Evolutionary conservation across 2,329 filamentous ascomycete species (phyloP), one percentile per base, ranked within the genome.

Genomic region (Knoxdaviesia capensis): DNA sequence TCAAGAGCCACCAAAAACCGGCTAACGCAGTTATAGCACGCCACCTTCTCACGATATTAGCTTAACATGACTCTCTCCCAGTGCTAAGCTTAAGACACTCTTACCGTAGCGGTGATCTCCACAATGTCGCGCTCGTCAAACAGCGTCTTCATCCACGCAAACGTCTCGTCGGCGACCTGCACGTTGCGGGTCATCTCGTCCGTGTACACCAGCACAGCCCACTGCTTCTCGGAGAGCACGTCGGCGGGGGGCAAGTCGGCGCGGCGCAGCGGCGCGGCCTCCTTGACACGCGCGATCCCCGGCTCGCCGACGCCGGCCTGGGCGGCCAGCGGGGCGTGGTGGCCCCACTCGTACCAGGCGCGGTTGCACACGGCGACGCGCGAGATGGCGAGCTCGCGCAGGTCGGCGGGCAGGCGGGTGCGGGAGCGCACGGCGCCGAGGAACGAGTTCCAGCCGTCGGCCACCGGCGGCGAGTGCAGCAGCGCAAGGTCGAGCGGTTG

Each of bases 301-400:
- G 60, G 64, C 32, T 65, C 58, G 11, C 61, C 58, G 5, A 83
- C 66, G 5, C 77, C 76, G 0, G 68, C 76, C 20, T 61, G 60
- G 6, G 65, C 61, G 5, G 69, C 68, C 9, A 88, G 64, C 1
- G 83, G 83, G 10, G 76, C 77, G 54, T 93, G 85, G 43, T 83
- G 73, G 34, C 63, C 70, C 84, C 82, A 92, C 57, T 93, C 85
- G 58, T 86, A 92, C 75, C 80, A 84, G 2, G 85, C 85, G 11
- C 68, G 59, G 59, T 92, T 93, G 51, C 84, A 69, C 10, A 80
- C 76, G 8, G 85, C 85, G 9, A 92, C 80, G 40, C 84, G 71
- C 52, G 75, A 84, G 50, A 93, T 87, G 48, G 81, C 78, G 11
- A 87, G 65, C 63, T 93, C 84, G 49, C 81, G 75, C 42, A 85